Evolutionary conservation across 2,329 filamentous ascomycete genomes (phyloP), one percentile per base, ranked within the genome.

Genomic region (Thelonectria discophora): DNA sequence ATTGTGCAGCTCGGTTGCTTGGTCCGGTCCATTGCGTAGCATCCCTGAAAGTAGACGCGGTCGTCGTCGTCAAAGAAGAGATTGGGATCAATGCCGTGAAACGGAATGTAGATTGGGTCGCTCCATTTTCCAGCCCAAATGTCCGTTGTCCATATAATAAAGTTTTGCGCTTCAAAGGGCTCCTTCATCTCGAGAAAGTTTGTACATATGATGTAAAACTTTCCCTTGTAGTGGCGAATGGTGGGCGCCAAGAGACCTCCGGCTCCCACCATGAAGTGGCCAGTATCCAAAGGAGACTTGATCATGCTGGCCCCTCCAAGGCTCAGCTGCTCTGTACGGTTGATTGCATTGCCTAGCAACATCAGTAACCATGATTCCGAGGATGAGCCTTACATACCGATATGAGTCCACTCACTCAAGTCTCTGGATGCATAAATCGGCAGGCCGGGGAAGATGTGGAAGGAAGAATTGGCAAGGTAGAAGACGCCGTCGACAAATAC

Each of bases 21-120:
- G 6, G 18, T 49, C 3, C 57, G 57, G 15, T 57, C 54, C 11
- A 62, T 43, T 10, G 37, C 32, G 34, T 55, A 66, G 21, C 64
- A 62, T 3, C 66, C 65, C 39, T 72, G 72, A 12, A 74, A 55
- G 52, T 80, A 78, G 6, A 66, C 68, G 9, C 64, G 62, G 12
- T 72, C 73, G 49, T 77, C 73, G 15, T 73, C 65, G 12, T 79
- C 77, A 30, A 78, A 80, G 48, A 81, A 77, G 6, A 84, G 70
- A 69, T 81, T 78, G 0, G 79, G 77, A 51, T 82, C 80, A 13
- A 82, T 80, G 1, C 78, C 79, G 17, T 75, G 62, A 27, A 80
- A 78, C 1, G 74, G 69, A 50, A 80, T 79, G 32, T 68, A 68
- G 3, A 79, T 67, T 1, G 78, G 72, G 13, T 73, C 66, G 18